These are phyloP conservation scores for Zychaea mexicana DNA, from an alignment of 371 early-diverging fungal species.

Conservation along the genomic window DNA sequence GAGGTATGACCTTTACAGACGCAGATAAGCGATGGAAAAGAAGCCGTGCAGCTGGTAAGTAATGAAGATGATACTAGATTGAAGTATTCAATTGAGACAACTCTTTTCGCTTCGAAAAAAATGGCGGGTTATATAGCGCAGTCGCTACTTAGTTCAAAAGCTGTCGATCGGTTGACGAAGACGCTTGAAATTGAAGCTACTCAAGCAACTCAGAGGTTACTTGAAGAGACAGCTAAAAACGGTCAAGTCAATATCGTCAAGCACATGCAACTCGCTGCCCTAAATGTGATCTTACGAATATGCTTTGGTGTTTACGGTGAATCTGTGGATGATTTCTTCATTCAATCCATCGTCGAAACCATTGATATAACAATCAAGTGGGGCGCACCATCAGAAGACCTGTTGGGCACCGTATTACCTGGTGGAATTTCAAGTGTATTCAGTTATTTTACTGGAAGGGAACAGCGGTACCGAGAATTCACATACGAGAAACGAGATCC, in stretches of 20 bases:
- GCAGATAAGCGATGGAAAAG: background rate
- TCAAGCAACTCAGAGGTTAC: too few species aligned
- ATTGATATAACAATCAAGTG: slow-evolving; percentile 5
- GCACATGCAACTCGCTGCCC: background rate
- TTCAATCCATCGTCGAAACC: background rate
- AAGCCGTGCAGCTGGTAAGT: background rate
- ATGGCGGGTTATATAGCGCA: too few species aligned
- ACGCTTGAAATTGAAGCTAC: too few species aligned
- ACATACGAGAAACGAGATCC: background rate
- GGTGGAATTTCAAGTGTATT: background rate
- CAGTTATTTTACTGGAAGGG: background rate
- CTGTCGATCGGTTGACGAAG: too few species aligned
- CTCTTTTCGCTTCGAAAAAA: too few species aligned
- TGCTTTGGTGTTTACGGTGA: slow-evolving; percentile 4
- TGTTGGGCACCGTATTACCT: slow-evolving; percentile 17
- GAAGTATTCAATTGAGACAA: background rate
- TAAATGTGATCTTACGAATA: slow-evolving; percentile 10
- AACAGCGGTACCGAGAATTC: background rate
- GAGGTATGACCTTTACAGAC: too few species aligned
- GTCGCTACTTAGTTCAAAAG: too few species aligned
- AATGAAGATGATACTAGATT: background rate
- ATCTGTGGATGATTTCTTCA: slow-evolving; percentile 12
- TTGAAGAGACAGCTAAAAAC: too few species aligned
- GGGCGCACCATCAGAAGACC: slow-evolving; percentile 8
- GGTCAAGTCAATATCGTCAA: slow-evolving; percentile 2